Evolutionary conservation across 78 protist genomes (phyloP).

Genomic region (Dictyostelium capitatum): DNA sequence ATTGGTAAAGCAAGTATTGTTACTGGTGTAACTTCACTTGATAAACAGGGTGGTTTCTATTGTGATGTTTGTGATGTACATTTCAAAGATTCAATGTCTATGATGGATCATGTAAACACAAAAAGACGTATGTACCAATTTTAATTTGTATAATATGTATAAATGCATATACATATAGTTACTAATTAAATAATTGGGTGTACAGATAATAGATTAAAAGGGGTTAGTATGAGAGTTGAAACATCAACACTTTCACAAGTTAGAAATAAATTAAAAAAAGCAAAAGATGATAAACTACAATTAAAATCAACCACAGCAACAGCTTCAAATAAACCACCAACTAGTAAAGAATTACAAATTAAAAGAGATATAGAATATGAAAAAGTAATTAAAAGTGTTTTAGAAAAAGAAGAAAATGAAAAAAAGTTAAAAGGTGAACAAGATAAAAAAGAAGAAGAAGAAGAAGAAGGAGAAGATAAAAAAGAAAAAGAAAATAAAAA

Average conservation of each 20-base stretch:
- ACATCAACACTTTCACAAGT: conserved; percentile 49
- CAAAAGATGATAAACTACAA: conserved; percentile 15
- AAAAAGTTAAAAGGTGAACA: neutral
- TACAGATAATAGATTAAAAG: conserved; percentile 53
- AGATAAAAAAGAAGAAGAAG: neutral
- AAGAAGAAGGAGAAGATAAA: conserved; percentile 1
- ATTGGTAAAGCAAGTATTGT: conserved; percentile 23
- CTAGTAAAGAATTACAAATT: neutral
- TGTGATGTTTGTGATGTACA: conserved; percentile 45
- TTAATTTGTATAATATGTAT: neutral
- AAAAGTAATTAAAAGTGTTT: neutral
- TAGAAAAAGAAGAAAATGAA: conserved; percentile 3
- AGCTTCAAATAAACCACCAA: neutral
- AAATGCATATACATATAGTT: neutral
- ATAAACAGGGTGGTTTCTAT: conserved; percentile 63
- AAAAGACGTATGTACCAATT: conserved; percentile 57
- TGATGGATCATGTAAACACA: conserved; percentile 42
- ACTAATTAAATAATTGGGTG: no score
- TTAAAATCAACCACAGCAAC: neutral
- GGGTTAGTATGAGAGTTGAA: conserved; percentile 50
- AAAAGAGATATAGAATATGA: conserved; percentile 50
- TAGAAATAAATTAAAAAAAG: conserved; percentile 19
- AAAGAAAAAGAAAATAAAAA: neutral
- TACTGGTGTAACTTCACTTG: conserved; percentile 45
- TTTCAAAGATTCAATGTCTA: conserved; percentile 41